Evolutionary conservation across 345 rosid species (phyloP).

Genomic region (Isatis tinctoria): DNA sequence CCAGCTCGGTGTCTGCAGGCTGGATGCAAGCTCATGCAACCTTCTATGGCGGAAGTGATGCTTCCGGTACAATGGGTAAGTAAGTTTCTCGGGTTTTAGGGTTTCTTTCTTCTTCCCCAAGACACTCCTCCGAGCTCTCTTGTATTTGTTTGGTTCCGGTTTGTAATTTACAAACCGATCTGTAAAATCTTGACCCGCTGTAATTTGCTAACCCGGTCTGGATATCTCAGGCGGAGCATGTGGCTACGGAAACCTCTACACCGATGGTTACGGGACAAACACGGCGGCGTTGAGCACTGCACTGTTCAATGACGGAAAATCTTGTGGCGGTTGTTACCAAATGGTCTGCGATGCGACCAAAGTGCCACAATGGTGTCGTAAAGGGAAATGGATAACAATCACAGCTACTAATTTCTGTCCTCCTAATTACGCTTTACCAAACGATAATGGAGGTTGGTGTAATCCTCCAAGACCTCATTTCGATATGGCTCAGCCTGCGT

Average conservation of each 20-base stretch:
- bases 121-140: background rate
- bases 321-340: constrained; percentile 70
- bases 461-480: constrained; percentile 72
- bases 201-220: too few species aligned
- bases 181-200: too few species aligned
- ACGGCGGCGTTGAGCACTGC: constrained; percentile 73
- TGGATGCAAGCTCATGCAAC: constrained; percentile 61
- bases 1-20: constrained; percentile 30
- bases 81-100: background rate
- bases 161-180: too few species aligned
- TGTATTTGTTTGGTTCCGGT: background rate
- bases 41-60: constrained; percentile 60
- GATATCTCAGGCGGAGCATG: constrained; percentile 67
- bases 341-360: constrained; percentile 46
- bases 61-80: constrained; percentile 55
- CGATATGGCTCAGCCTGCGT: constrained; percentile 79
- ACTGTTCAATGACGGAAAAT: constrained; percentile 54
- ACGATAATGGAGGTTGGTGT: constrained; percentile 79
- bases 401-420: constrained; percentile 86
- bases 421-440: constrained; percentile 58
- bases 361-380: constrained; percentile 64
- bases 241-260: constrained; percentile 67
- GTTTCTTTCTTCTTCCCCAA: background rate
- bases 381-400: constrained; percentile 53
- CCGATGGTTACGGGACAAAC: constrained; percentile 60